These are phyloP conservation scores for Favolaschia claudopus DNA, from an alignment of 768 basidiomycete genomes.

Conservation along the genomic window DNA sequence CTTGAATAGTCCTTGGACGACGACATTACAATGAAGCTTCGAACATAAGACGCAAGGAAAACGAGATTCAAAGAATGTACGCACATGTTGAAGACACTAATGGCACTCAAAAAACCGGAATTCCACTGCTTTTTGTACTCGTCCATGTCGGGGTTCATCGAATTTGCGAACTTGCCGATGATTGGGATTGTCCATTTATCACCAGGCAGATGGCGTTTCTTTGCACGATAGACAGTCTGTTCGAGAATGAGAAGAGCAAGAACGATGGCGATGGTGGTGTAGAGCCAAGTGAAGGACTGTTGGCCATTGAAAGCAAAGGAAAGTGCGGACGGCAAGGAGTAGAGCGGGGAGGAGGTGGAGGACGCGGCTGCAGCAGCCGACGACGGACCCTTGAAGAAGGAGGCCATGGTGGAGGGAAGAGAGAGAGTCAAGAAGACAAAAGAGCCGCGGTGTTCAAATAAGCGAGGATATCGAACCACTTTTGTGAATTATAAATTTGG, in stretches of 20 bases:
- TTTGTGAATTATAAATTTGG: neutral
- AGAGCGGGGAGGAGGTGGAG: slow-evolving; percentile 37
- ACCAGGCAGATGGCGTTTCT: slow-evolving; percentile 90
- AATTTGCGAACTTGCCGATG: slow-evolving; percentile 96
- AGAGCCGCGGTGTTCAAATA: neutral
- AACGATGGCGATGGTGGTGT: slow-evolving; percentile 74
- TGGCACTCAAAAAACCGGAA: slow-evolving; percentile 83
- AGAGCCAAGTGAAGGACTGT: slow-evolving; percentile 66
- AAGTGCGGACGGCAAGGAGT: slow-evolving; percentile 48
- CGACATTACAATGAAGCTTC: slow-evolving; percentile 99
- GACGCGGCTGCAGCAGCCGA: slow-evolving; percentile 46
- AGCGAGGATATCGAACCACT: slow-evolving; percentile 14
- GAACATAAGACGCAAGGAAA: slow-evolving; percentile 2
- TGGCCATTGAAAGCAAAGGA: slow-evolving; percentile 55
- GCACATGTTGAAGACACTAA: slow-evolving; percentile 98
- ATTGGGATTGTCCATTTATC: slow-evolving; percentile 94
- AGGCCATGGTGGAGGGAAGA: slow-evolving; percentile 39
- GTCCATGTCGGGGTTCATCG: slow-evolving; percentile 89
- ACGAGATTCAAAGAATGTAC: slow-evolving; percentile 33
- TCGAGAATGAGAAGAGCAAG: slow-evolving; percentile 83
- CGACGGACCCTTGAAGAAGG: slow-evolving; percentile 31
- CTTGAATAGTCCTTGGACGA: slow-evolving; percentile 92
- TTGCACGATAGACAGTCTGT: slow-evolving; percentile 86
- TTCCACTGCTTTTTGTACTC: slow-evolving; percentile 94
- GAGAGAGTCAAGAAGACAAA: neutral